phyloP scores from a whole-genome alignment of 2,329 filamentous ascomycete genomes.

The Colletotrichum siamense region DNA sequence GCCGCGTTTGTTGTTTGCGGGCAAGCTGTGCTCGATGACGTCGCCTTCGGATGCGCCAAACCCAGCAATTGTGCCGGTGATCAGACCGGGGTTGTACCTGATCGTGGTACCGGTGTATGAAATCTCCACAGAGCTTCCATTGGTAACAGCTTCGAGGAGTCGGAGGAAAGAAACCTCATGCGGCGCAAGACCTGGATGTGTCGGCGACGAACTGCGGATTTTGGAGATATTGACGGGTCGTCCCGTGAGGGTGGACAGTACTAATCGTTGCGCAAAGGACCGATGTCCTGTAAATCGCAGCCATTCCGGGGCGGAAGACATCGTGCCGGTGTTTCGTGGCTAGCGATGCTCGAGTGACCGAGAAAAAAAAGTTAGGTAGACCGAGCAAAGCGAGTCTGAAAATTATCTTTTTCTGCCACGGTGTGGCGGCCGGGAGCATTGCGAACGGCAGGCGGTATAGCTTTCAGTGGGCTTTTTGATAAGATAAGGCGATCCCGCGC shows the following conservation, averaged over 20 bases:
- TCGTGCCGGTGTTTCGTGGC: slow-evolving; percentile 28
- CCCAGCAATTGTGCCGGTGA: slow-evolving; percentile 82
- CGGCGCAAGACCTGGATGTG: slow-evolving; percentile 85
- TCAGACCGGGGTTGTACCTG: slow-evolving; percentile 89
- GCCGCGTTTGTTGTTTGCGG: slow-evolving; percentile 77
- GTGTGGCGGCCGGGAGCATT: slow-evolving; percentile 2
- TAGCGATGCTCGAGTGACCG: neutral
- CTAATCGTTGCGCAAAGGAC: slow-evolving; percentile 81
- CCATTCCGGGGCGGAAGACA: slow-evolving; percentile 56
- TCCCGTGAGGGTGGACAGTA: slow-evolving; percentile 90
- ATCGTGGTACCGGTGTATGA: slow-evolving; percentile 95
- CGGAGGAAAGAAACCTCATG: slow-evolving; percentile 96
- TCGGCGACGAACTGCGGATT: slow-evolving; percentile 86
- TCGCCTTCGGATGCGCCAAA: slow-evolving; percentile 74
- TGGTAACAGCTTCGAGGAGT: slow-evolving; percentile 92
- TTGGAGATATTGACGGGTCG: slow-evolving; percentile 89
- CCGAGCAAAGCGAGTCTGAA: slow-evolving; percentile 19
- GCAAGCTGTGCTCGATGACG: slow-evolving; percentile 81
- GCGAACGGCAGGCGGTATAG: slow-evolving; percentile 35
- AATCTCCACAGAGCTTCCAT: slow-evolving; percentile 93
- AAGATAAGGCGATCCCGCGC: slow-evolving; percentile 17
- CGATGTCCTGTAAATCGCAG: slow-evolving; percentile 85
- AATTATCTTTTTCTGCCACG: slow-evolving; percentile 43
- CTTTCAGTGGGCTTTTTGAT: neutral
- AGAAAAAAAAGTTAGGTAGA: neutral